These are phyloP conservation scores for Elongisporangium anandrum DNA, from an alignment of 352 stramenopile species.

Conservation along the genomic window DNA sequence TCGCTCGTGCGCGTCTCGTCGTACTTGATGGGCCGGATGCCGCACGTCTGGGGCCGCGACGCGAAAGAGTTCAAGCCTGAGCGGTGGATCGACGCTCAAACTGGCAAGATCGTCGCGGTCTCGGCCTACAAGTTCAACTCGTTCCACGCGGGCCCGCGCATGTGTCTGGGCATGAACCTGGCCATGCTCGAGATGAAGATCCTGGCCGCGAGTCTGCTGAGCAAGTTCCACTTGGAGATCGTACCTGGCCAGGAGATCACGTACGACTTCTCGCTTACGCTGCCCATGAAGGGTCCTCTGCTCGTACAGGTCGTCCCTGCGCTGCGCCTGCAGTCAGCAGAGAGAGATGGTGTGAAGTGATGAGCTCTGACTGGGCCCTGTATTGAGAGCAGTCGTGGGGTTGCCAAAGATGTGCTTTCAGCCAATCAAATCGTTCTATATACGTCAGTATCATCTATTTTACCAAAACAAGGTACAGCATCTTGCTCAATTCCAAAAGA, in stretches of 20 bases:
- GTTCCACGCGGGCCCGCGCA: conserved; percentile 63
- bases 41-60: conserved; percentile 58
- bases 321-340: background rate
- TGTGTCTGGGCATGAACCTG: conserved; percentile 59
- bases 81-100: conserved; percentile 46
- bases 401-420: background rate
- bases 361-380: background rate
- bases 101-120: conserved; percentile 25
- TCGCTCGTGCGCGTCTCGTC: conserved; percentile 41
- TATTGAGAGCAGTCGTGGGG: background rate
- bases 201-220: conserved; percentile 38
- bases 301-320: conserved; percentile 13
- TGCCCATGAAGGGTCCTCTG: conserved; percentile 32
- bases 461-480: background rate
- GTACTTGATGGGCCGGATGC: conserved; percentile 45
- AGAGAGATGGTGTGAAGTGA: background rate
- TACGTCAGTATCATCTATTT: background rate
- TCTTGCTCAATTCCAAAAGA: too few species aligned
- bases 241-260: conserved; percentile 30
- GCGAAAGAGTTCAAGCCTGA: conserved; percentile 38
- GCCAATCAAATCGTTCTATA: background rate
- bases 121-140: conserved; percentile 65
- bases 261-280: conserved; percentile 29
- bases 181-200: conserved; percentile 75
- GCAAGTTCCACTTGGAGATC: conserved; percentile 37